These are phyloP conservation scores for Sporothrix humicola DNA, from an alignment of 2,329 filamentous ascomycete species.

Conservation along the genomic window DNA sequence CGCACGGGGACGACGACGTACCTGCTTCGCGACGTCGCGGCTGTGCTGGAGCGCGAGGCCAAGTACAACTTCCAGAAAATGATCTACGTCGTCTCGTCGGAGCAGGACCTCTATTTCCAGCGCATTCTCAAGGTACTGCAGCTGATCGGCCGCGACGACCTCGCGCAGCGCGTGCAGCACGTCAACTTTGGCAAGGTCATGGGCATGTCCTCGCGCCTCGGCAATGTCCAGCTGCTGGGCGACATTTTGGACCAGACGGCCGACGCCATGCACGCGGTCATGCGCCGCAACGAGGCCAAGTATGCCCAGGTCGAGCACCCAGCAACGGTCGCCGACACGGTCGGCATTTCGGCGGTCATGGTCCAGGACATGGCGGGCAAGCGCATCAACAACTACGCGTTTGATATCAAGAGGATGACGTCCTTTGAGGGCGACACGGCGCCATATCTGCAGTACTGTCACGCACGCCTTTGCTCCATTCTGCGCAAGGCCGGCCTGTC, in stretches of 20 bases:
- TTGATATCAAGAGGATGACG: slow-evolving; percentile 82
- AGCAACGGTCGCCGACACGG: slow-evolving; percentile 77
- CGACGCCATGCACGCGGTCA: slow-evolving; percentile 97
- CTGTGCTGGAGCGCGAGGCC: slow-evolving; percentile 68
- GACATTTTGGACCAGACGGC: slow-evolving; percentile 79
- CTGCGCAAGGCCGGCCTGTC: slow-evolving; percentile 61
- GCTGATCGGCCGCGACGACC: slow-evolving; percentile 70
- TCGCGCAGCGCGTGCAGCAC: slow-evolving; percentile 69
- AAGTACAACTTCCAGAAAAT: slow-evolving; percentile 75
- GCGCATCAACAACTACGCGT: slow-evolving; percentile 70
- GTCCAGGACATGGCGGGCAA: slow-evolving; percentile 98
- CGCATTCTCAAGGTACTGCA: slow-evolving; percentile 79
- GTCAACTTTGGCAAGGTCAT: slow-evolving; percentile 77
- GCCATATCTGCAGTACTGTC: slow-evolving; percentile 83
- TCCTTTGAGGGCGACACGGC: slow-evolving; percentile 86
- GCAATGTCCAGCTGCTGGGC: slow-evolving; percentile 75
- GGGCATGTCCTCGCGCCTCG: slow-evolving; percentile 73
- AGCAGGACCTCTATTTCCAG: slow-evolving; percentile 74
- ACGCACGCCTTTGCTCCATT: slow-evolving; percentile 72
- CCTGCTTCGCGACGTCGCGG: slow-evolving; percentile 77
- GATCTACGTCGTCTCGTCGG: slow-evolving; percentile 77
- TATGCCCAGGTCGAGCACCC: slow-evolving; percentile 89
- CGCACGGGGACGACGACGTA: slow-evolving; percentile 78
- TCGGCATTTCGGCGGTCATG: slow-evolving; percentile 96
- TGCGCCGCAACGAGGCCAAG: slow-evolving; percentile 88